Conservation (phyloP, 805 yeast genomes). For the Metschnikowia gelsemii region DNA sequence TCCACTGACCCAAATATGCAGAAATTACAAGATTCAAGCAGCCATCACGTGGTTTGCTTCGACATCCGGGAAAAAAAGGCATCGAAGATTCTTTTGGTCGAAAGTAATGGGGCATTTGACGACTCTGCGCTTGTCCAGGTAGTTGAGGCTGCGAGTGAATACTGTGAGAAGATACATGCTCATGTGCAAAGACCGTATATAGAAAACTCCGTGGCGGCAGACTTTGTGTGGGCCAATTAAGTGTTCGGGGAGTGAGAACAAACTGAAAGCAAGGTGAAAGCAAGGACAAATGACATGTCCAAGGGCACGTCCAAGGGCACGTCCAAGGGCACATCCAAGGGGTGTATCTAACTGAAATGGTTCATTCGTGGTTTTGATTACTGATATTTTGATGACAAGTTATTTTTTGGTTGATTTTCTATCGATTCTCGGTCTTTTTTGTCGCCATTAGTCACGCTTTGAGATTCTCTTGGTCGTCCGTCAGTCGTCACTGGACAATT, state of each 20-base stretch:
- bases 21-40: slow-evolving; percentile 44
- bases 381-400: too few relatives aligned
- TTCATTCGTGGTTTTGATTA: too few relatives aligned
- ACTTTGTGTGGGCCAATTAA: slow-evolving; percentile 68
- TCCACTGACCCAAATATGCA: slow-evolving; percentile 45
- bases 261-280: neutral
- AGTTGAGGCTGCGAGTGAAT: slow-evolving; percentile 51
- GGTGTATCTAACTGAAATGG: too few relatives aligned
- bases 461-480: too few relatives aligned
- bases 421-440: too few relatives aligned
- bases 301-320: too few relatives aligned
- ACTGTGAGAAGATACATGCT: slow-evolving; percentile 45
- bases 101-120: slow-evolving; percentile 69
- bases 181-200: slow-evolving; percentile 48
- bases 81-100: slow-evolving; percentile 60
- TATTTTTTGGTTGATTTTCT: too few relatives aligned
- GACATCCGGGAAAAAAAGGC: slow-evolving; percentile 51
- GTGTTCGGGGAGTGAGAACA: neutral
- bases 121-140: slow-evolving; percentile 52
- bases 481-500: too few relatives aligned
- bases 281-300: too few relatives aligned
- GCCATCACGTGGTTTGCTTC: slow-evolving; percentile 68
- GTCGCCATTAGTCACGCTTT: too few relatives aligned
- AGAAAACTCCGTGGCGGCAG: slow-evolving; percentile 46
- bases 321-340: too few relatives aligned